Evolutionary conservation across 495 filamentous ascomycete genomes (phyloP), one percentile per base, ranked within the genome.

Genomic region (Glutinoglossum americanum): DNA sequence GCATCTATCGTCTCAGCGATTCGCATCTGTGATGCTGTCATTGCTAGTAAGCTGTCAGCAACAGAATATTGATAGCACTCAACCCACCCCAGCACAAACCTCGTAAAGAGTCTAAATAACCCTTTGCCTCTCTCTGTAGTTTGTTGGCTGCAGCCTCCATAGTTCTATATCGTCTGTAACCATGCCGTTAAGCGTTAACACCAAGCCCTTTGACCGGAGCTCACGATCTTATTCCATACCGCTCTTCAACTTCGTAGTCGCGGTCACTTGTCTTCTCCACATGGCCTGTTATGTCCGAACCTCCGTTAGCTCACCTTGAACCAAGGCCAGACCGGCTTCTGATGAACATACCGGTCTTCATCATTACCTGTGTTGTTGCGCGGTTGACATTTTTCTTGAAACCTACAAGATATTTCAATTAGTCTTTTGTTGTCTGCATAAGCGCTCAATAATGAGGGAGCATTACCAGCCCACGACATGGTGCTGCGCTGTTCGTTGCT

Each of bases 381-480:
- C 92, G 87, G 74, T 92, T 92, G 75, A 94, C 88, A 78, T 90
- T 93, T 69, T 96, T 97, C 78, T 96, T 97, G 73, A 98, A 96
- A 56, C 92, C 92, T 94, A 64, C 11, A 47, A 44, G 47, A 25
- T 9, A 23, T 15, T 10, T 21, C 51, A 30, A 32, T n/a, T 26
- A 23, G 49, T 10, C 57, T 45, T n/a, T 17, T n/a, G 15, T 19
- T 44, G 3, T 26, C 19, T 56, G 54, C 23, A 33, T 25, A 11
- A 10, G 54, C 41, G 13, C 30, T 27, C 13, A 49, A 33, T 10
- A 17, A 19, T 11, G 17, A 26, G 11, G 17, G 39, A 48, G 30
- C 56, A 41, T 45, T 70, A 81, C 78, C 78, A 64, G 78, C 78
- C 80, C 80, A 82, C 62, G 78, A 81, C 80, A 83, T 83, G 61